Percentiles rank a stretch among this genome's conserved stretches.
Evolutionary conservation across 192 early-diverging fungal genomes (phyloP).

Genomic region (Podila verticillata): DNA sequence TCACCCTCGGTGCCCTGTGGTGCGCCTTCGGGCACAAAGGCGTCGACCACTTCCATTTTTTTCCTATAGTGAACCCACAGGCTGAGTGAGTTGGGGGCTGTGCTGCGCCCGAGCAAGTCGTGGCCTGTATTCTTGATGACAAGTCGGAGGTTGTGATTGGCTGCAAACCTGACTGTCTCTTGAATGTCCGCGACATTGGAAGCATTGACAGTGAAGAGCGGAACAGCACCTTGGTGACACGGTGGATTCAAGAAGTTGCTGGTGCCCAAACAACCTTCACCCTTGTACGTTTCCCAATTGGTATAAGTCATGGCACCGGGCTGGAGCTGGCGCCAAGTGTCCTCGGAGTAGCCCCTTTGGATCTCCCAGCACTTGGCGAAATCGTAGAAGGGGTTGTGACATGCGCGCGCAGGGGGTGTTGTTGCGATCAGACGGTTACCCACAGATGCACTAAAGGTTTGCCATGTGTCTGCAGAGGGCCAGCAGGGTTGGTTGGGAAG

Average conservation of each 20-base stretch:
- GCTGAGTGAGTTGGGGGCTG: constrained; percentile 53
- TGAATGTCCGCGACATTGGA: constrained; percentile 35
- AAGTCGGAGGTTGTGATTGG: constrained; percentile 54
- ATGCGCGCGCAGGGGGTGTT: constrained; percentile 43
- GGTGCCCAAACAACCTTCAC: constrained; percentile 20
- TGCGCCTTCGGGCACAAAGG: constrained; percentile 41
- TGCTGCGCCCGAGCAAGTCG: constrained; percentile 57
- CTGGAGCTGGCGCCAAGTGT: constrained; percentile 18
- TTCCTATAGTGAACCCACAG: constrained; percentile 60
- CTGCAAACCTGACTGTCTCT: constrained; percentile 42
- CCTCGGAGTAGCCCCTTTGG: constrained; percentile 33
- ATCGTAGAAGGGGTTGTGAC: constrained; percentile 42
- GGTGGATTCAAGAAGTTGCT: constrained; percentile 27
- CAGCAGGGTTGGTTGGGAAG: constrained; percentile 31
- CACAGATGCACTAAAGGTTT: constrained; percentile 2
- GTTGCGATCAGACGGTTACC: constrained; percentile 31
- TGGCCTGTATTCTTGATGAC: constrained; percentile 69
- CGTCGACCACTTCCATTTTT: constrained; percentile 27
- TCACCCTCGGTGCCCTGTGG: neutral
- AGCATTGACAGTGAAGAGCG: constrained; percentile 46
- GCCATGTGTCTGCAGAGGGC: no score
- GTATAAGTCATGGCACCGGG: constrained; percentile 26
- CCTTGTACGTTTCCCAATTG: constrained; percentile 19
- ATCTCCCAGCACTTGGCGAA: constrained; percentile 40
- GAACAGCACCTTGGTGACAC: constrained; percentile 45